Evolutionary conservation across 805 yeast genomes (phyloP), one percentile per base, ranked within the genome.

Genomic region (Candida pini): DNA sequence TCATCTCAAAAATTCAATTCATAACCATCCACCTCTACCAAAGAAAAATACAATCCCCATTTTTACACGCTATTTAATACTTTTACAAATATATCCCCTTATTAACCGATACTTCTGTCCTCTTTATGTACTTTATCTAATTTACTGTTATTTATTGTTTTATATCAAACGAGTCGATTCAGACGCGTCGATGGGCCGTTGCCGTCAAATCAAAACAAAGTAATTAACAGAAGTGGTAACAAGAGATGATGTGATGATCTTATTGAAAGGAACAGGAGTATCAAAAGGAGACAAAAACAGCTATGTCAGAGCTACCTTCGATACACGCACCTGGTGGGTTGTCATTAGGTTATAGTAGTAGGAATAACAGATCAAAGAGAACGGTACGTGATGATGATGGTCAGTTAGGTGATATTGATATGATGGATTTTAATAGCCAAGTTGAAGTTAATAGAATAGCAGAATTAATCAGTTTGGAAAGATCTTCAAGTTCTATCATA

Each of bases 371-470:
- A 18, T n/a, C 9, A 4, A 28, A 18, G 34, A 17, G 14, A 16
- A 16, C 7, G 4, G 25, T 21, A 10, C 33, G 32, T 21, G 18
- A 18, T 17, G 45, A 36, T 13, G 33, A 14, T n/a, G n/a, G n/a
- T n/a, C n/a, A n/a, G n/a, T n/a, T n/a, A n/a, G n/a, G n/a, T 5
- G 47, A 42, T 37, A 18, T 39, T 3, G 44, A 39, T 9, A 41
- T 47, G 48, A 13, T 34, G 9, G 55, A 47, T 18, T 43, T 46
- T 16, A 35, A 34, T 17, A 39, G 36, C 36, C 35, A 40, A 27
- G 28, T 31, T 6, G 47, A 44, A 26, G 38, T 40, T 18, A 40
- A 40, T 19, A 28, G 35, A 13, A 47, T 51, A 17, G 44, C 51
- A 14, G 29, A 31, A 14, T 38, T 24, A 24, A 25, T 41, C n/a